Base-by-base conservation (phyloP, 768 basidiomycete species). In the Boletales sp. region DNA sequence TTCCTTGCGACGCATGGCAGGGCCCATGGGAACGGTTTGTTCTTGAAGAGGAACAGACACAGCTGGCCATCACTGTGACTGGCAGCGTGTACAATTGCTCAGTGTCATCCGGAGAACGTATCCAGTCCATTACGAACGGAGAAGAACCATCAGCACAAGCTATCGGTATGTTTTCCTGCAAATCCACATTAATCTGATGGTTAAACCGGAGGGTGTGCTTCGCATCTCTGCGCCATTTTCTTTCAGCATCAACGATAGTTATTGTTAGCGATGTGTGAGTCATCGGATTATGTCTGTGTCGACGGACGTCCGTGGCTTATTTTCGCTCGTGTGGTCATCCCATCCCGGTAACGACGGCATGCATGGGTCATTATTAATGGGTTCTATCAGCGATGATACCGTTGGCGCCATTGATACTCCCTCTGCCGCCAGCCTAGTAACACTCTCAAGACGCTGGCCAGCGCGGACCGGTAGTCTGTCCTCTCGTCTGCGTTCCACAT, bases 21-120 rank as follows among this genome's bases (percentile, higher is more conserved):
- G 4, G 75, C 33, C 73, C 74, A 2, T 78, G 78, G 77, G 72
- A 75, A 4, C 50, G 78, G 4, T 68, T 62, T 2, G 68, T 80
- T 41, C 70, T 60, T 11, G 78, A 75, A 8, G 77, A 75, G 11
- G 61, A 63, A 0, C 69, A 71, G 32, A 81, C 79, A 0, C 79
- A 78, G 60, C 71, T 55, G 13, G 51, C 79, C 15, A 72, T 71
- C 1, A 50, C 81, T 21, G 70, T 69, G 31, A 64, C 69, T 8
- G 64, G 70, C 1, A 60, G 68, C 8, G 61, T 76, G 18, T 76
- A 72, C 15, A 76, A 77, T 53, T 68, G 73, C 30, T 72, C 72
- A 2, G 59, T 63, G 5, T 50, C 60, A 2, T 62, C 61, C 2
- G 73, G 73, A 49, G 66, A 49, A 34, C 28, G 75, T 50, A 54